phyloP scores from a whole-genome alignment of 768 basidiomycete genomes.

The Russula earlei region DNA sequence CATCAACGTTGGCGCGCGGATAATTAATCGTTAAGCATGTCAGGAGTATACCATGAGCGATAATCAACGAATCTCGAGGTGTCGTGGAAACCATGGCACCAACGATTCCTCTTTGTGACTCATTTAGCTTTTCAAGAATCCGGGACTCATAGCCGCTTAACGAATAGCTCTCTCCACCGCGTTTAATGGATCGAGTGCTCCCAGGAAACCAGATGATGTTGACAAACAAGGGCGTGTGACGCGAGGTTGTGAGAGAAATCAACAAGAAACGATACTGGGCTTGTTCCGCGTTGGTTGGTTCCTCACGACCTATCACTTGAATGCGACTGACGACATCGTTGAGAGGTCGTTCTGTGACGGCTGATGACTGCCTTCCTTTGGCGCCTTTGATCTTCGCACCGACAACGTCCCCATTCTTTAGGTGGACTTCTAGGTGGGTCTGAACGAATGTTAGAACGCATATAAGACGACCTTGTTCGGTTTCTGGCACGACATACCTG shows the following conservation, averaged over 20 bases:
- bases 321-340: background rate
- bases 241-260: background rate
- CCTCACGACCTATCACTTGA: slow-evolving; percentile 10
- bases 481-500: background rate
- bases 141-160: background rate
- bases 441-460: background rate
- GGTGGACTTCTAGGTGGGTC: background rate
- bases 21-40: background rate
- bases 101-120: slow-evolving; percentile 3
- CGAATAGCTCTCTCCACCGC: background rate
- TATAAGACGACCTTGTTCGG: background rate
- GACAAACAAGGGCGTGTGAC: background rate
- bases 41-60: slow-evolving; percentile 7
- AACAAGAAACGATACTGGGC: slow-evolving; percentile 4
- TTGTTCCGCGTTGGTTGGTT: slow-evolving; percentile 1
- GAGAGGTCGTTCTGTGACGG: background rate
- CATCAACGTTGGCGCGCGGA: background rate
- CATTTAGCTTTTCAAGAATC: background rate
- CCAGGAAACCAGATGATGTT: slow-evolving; percentile 8
- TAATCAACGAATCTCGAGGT: slow-evolving; percentile 3
- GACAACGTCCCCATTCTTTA: background rate
- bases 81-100: slow-evolving; percentile 2
- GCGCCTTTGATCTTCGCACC: background rate
- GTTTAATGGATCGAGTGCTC: background rate
- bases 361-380: slow-evolving; percentile 1